phyloP scores from a whole-genome alignment of 495 filamentous ascomycete species.

The Rhypophila decipiens region DNA sequence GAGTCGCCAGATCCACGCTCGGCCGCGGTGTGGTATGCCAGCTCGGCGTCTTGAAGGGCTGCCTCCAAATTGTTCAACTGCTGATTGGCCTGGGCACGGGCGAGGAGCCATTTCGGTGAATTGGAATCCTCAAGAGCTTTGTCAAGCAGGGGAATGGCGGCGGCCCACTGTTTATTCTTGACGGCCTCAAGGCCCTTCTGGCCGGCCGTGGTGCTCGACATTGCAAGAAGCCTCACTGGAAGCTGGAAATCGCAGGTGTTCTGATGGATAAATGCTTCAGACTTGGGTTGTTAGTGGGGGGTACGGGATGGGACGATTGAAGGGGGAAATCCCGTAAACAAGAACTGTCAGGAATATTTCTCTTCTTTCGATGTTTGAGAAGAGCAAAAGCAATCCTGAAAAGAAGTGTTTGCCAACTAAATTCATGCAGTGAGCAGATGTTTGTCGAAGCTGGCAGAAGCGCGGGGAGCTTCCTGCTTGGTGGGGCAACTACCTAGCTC shows the following conservation, averaged over 20 bases:
- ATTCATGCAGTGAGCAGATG: slow-evolving; percentile 7
- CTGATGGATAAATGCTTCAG: too few species aligned
- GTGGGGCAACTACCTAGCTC: background rate
- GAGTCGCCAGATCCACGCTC: slow-evolving; percentile 57
- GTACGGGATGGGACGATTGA: too few species aligned
- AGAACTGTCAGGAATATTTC: too few species aligned
- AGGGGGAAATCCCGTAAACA: too few species aligned
- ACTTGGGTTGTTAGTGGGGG: too few species aligned
- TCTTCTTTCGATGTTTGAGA: too few species aligned
- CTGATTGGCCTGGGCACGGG: slow-evolving; percentile 78
- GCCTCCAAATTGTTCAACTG: slow-evolving; percentile 46
- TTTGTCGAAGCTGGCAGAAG: slow-evolving; percentile 7
- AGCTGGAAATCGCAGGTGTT: background rate
- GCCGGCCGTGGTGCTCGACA: slow-evolving; percentile 26
- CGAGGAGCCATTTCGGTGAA: slow-evolving; percentile 77
- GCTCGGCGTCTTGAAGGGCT: slow-evolving; percentile 75
- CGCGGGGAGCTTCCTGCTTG: slow-evolving; percentile 1
- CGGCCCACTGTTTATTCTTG: slow-evolving; percentile 50
- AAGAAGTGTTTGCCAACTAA: too few species aligned
- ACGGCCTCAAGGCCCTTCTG: slow-evolving; percentile 52
- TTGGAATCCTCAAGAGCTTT: slow-evolving; percentile 62
- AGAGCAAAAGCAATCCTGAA: too few species aligned
- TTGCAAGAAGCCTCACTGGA: slow-evolving; percentile 5
- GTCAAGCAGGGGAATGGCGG: slow-evolving; percentile 69
- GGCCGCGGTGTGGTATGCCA: slow-evolving; percentile 60